Evolutionary conservation across 148 eudicot species (phyloP).

Genomic region (Dysphania ambrosioides): DNA sequence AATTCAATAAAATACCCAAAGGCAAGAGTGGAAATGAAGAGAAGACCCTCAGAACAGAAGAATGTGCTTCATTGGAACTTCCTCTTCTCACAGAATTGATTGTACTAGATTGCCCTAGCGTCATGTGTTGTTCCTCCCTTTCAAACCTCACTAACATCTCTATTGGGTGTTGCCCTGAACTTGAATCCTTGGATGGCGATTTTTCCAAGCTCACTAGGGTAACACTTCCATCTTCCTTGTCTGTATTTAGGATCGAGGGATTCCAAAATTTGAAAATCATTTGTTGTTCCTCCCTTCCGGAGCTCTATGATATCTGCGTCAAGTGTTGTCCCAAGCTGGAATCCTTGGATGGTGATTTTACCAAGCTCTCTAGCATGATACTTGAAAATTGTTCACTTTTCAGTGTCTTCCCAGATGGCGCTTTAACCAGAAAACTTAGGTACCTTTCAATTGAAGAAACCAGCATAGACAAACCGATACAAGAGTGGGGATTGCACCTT

Average conservation of each 20-base stretch:
- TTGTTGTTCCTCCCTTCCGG: not conserved
- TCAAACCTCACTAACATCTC: not conserved
- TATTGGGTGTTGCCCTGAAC: not conserved
- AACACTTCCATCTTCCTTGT: not conserved
- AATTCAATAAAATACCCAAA: not conserved
- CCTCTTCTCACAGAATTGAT: not conserved
- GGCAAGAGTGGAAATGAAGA: no score
- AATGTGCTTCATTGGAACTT: not conserved
- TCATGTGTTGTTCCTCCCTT: not conserved
- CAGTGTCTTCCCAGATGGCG: not conserved
- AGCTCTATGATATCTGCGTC: rapidly evolving
- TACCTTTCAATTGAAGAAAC: not conserved
- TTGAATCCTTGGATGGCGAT: not conserved
- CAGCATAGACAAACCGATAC: not conserved
- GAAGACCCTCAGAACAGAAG: no score
- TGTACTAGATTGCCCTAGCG: not conserved
- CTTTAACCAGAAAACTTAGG: not conserved
- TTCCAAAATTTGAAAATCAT: not conserved
- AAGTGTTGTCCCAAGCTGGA: not conserved
- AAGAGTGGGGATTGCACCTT: not conserved
- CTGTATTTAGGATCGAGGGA: not conserved
- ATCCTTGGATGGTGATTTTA: no score
- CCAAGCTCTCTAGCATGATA: not conserved
- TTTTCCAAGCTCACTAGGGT: not conserved
- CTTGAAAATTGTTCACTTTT: not conserved